Evolutionary conservation across 148 eudicot genomes (phyloP), one percentile per base, ranked within the genome.

Genomic region (Rhododendron simsii): DNA sequence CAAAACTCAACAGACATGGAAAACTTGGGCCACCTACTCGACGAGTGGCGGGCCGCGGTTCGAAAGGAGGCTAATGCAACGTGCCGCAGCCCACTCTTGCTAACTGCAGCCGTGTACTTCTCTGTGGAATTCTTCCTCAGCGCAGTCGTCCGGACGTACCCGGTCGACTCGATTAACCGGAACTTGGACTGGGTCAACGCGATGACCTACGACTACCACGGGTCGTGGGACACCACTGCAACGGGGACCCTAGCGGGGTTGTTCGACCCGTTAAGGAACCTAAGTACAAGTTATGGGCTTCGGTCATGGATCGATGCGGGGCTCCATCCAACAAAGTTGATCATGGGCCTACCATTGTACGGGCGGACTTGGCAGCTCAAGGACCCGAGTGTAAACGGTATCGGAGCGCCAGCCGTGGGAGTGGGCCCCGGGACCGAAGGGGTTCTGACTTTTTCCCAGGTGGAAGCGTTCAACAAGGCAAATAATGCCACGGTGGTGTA

Each of bases 301-400:
- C 55, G 82, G 63, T 88, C 94, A 7, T 92, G 94, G 94, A 80
- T 90, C 73, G 45, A 55, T 45, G 91, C 90, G 2, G 91, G 91
- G 50, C 69, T 91, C n/a, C 84, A 86, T 1, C 79, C 59, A 15
- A 80, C 79, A 28, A 91, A 92, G 83, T 20, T 92, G 88, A 80
- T 92, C 15, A 89, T 91, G 94, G 94, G 94, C 51, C 23, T 92
- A 74, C 94, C 94, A n/a, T 39, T 92, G 18, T 92, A 91, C 48
- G 94, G 92, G 51, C 87, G 86, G 85, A 91, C 94, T 18, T 92
- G 94, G 94, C 1, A 30, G 80, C 85, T 92, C 30, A 90, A 85
- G 85, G 92, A 92, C 81, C 89, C 90, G 0, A 57, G 3, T 7
- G 10, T 41, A 1, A 15, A 80, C 21, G 89, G 89, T 0, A 26